Conservation (phyloP, 1,284 basidiomycete genomes). For the Microstroma glucosiphilum region DNA sequence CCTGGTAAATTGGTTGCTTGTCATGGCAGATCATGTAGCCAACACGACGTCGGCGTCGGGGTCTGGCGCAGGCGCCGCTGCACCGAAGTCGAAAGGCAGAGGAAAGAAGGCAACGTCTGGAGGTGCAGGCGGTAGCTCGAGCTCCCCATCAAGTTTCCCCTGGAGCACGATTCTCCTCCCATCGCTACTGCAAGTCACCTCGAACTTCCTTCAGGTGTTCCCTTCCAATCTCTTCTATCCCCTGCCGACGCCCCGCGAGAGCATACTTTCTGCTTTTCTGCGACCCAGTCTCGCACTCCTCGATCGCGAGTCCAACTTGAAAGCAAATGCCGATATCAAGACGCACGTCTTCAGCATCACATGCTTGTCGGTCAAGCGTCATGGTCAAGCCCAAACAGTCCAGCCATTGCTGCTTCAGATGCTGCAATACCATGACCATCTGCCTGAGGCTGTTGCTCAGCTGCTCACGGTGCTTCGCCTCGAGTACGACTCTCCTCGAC, state of each 20-base stretch:
- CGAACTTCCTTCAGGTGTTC: slow-evolving; percentile 23
- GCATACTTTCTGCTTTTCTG: slow-evolving; percentile 44
- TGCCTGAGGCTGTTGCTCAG: slow-evolving; percentile 89
- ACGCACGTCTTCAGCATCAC: slow-evolving; percentile 78
- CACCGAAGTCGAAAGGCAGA: not conserved
- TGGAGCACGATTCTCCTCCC: slow-evolving; percentile 20
- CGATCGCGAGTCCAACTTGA: slow-evolving; percentile 84
- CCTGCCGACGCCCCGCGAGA: slow-evolving; percentile 35
- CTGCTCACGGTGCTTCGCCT: slow-evolving; percentile 71
- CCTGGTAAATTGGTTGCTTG: slow-evolving; percentile 44
- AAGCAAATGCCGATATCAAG: slow-evolving; percentile 62
- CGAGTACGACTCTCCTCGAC: slow-evolving; percentile 81
- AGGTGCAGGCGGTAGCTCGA: not conserved
- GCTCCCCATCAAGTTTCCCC: not conserved
- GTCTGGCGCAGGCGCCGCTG: slow-evolving; percentile 2
- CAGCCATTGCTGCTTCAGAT: slow-evolving; percentile 87
- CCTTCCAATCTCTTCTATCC: slow-evolving; percentile 17
- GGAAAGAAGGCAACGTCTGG: slow-evolving; percentile 16
- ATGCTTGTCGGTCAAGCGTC: slow-evolving; percentile 84
- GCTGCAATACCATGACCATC: slow-evolving; percentile 88
- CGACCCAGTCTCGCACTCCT: slow-evolving; percentile 75
- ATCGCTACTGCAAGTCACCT: slow-evolving; percentile 32
- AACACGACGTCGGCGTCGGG: slow-evolving; percentile 16
- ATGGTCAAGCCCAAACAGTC: slow-evolving; percentile 63
- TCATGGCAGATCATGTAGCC: slow-evolving; percentile 31